Evolutionary conservation across 768 basidiomycete genomes (phyloP).

Genomic region (Daedaleopsis sinensis): DNA sequence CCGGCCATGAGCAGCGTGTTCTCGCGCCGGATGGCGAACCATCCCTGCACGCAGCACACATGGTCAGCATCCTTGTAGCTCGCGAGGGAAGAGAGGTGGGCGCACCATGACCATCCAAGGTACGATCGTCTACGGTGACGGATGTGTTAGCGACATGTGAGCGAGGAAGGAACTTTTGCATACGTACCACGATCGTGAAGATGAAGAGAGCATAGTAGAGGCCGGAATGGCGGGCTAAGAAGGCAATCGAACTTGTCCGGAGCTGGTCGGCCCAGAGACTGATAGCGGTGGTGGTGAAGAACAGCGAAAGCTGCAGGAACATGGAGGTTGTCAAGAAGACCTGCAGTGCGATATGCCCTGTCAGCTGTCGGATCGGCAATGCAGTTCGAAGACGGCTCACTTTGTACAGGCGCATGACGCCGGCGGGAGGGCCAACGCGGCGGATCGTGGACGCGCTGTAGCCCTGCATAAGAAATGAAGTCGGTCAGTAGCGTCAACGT

Average conservation of each 20-base stretch:
- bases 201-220: constrained; percentile 51
- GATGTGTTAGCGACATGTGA: background rate
- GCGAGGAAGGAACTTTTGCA: background rate
- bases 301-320: constrained; percentile 56
- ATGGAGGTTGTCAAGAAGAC: constrained; percentile 58
- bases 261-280: constrained; percentile 62
- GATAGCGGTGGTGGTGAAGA: constrained; percentile 51
- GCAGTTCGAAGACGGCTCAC: constrained; percentile 29
- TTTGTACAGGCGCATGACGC: constrained; percentile 53
- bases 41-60: constrained; percentile 42
- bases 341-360: constrained; percentile 29
- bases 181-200: constrained; percentile 45
- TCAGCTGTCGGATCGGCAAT: background rate
- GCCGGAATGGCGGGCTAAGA: constrained; percentile 43
- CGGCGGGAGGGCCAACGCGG: constrained; percentile 53
- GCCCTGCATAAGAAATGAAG: constrained; percentile 31
- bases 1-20: constrained; percentile 41
- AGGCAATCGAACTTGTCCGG: constrained; percentile 45
- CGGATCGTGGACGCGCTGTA: constrained; percentile 53
- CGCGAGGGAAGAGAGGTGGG: background rate
- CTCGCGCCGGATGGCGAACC: constrained; percentile 55
- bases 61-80: background rate
- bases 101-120: constrained; percentile 58
- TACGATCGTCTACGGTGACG: constrained; percentile 42
- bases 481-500: background rate